Conservation (phyloP, 805 yeast genomes). For the Zygotorulaspora chibaensis region DNA sequence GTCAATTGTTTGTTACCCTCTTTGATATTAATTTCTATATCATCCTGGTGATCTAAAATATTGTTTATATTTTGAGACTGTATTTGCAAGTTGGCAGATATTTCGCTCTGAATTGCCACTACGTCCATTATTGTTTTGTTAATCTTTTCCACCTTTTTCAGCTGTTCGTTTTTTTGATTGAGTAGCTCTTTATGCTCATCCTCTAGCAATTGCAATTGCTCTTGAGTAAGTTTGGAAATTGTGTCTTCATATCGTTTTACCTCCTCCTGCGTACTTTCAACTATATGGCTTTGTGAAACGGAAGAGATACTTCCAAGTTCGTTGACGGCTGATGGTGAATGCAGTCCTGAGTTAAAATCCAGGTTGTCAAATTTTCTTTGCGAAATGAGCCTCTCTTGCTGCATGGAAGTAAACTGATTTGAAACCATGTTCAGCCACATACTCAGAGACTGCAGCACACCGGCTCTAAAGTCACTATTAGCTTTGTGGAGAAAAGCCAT, state of each 20-base stretch:
- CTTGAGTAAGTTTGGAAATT: slow-evolving; percentile 38
- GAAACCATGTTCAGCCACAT: slow-evolving; percentile 42
- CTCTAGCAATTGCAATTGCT: slow-evolving; percentile 55
- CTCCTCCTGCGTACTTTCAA: slow-evolving; percentile 31
- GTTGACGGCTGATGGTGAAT: slow-evolving; percentile 25
- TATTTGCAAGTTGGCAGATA: slow-evolving; percentile 63
- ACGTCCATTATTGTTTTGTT: slow-evolving; percentile 68
- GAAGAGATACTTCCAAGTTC: slow-evolving; percentile 22
- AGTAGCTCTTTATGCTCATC: slow-evolving; percentile 55
- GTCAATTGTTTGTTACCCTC: slow-evolving; percentile 68
- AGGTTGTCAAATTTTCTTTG: slow-evolving; percentile 36
- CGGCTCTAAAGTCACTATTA: slow-evolving; percentile 43
- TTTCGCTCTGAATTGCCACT: slow-evolving; percentile 66
- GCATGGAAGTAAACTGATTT: slow-evolving; percentile 45
- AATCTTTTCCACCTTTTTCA: slow-evolving; percentile 55
- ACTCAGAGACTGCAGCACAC: slow-evolving; percentile 47
- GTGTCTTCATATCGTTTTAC: slow-evolving; percentile 37
- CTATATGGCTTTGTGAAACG: slow-evolving; percentile 28
- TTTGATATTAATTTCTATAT: slow-evolving; percentile 57
- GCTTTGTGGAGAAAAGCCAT: slow-evolving; percentile 37
- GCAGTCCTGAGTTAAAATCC: slow-evolving; percentile 22
- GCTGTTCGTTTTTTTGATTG: slow-evolving; percentile 53
- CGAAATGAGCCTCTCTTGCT: slow-evolving; percentile 45
- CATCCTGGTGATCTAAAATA: slow-evolving; percentile 62
- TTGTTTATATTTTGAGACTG: slow-evolving; percentile 68